Conservation (phyloP, 73 alveolate species). For the Paramecium caudatum region DNA sequence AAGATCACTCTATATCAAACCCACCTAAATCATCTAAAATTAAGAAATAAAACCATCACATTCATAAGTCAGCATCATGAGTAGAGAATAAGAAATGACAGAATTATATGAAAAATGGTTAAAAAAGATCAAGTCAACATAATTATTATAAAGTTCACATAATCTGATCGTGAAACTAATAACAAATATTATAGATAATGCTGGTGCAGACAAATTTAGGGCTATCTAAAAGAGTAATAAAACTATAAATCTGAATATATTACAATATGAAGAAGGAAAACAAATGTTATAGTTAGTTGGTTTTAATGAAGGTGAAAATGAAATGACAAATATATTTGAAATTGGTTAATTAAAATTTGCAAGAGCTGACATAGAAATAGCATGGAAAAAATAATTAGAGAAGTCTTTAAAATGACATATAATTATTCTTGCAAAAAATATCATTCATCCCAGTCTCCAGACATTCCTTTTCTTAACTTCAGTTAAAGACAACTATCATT, state of each 20-base stretch:
- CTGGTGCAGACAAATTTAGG: conserved; percentile 30
- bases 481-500: conserved; percentile 69
- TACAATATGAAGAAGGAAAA: conserved; percentile 51
- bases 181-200: conserved; percentile 17
- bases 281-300: conserved; percentile 33
- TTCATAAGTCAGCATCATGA: not conserved
- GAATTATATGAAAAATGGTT: not conserved
- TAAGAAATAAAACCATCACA: not conserved
- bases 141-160: not conserved
- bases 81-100: conserved; percentile 33
- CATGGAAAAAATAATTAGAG: conserved; percentile 51
- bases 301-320: conserved; percentile 37
- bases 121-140: not conserved
- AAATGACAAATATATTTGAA: conserved; percentile 7
- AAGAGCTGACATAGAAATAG: conserved; percentile 43
- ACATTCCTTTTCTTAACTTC: conserved; percentile 62
- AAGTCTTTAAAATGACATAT: conserved; percentile 43
- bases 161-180: conserved; percentile 4
- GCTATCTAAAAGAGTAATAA: not conserved
- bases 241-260: conserved; percentile 18
- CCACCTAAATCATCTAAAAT: not conserved
- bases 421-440: no score
- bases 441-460: conserved; percentile 66
- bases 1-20: not conserved
- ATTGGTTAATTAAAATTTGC: conserved; percentile 11